phyloP scores from a whole-genome alignment of 208 protist species.

The Vickermania spadyakhi region DNA sequence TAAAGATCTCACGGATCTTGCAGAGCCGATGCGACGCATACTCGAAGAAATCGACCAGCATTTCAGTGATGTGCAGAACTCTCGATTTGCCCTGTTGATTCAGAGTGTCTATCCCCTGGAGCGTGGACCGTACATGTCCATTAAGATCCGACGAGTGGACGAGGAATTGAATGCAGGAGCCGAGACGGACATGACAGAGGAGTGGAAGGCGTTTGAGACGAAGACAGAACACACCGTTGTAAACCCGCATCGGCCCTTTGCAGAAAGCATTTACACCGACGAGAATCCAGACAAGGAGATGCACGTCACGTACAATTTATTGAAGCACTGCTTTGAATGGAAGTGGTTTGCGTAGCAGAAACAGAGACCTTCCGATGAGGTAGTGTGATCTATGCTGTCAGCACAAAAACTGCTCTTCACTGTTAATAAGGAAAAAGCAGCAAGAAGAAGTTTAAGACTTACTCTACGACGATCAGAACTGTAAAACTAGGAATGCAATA shows the following conservation, averaged over 20 bases:
- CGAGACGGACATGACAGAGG: background rate
- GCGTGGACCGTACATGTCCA: background rate
- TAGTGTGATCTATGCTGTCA: too few species aligned
- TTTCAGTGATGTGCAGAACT: background rate
- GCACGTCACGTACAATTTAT: background rate
- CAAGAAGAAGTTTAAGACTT: too few species aligned
- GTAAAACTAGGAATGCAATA: too few species aligned
- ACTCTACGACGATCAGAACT: too few species aligned
- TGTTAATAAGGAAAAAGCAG: too few species aligned
- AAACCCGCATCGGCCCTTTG: background rate
- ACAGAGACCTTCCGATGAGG: too few species aligned
- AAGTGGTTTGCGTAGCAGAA: background rate
- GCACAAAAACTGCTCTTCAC: too few species aligned
- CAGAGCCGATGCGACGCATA: background rate
- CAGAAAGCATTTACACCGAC: background rate
- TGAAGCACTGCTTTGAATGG: background rate
- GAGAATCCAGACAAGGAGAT: background rate
- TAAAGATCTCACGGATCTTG: background rate
- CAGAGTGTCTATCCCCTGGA: background rate
- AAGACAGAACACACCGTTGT: background rate
- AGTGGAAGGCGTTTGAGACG: background rate
- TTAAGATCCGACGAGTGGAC: background rate
- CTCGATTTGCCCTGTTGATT: background rate
- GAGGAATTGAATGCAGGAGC: background rate
- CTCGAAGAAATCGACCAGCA: background rate